Evolutionary conservation across 768 basidiomycete species (phyloP).

Genomic region (Holtermanniella nyarrowii): DNA sequence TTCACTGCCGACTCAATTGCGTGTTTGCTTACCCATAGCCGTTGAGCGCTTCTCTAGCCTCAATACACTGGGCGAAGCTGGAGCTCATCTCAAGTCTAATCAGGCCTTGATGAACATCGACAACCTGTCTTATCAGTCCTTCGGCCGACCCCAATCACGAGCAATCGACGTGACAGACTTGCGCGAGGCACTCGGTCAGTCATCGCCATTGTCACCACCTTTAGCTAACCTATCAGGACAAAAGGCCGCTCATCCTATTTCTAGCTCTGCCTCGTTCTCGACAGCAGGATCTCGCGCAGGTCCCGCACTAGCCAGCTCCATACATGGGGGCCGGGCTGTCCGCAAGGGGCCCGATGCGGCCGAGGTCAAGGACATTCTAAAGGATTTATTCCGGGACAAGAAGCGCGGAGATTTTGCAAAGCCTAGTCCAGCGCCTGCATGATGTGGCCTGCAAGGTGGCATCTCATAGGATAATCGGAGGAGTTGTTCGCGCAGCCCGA

Average conservation of each 20-base stretch:
- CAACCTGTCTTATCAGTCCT: conserved; percentile 75
- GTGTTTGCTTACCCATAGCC: conserved; percentile 13
- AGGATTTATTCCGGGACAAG: conserved; percentile 38
- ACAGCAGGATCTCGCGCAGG: not conserved
- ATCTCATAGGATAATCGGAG: no score
- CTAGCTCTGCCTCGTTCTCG: not conserved
- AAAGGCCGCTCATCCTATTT: not conserved
- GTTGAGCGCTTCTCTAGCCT: conserved; percentile 25
- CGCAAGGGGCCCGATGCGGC: not conserved
- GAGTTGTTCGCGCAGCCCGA: no score
- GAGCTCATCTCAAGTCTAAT: not conserved
- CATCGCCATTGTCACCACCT: not conserved
- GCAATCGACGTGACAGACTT: conserved; percentile 80
- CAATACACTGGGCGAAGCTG: not conserved
- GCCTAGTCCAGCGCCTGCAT: no score
- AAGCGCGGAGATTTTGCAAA: no score
- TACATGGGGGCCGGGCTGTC: not conserved
- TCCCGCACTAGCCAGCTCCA: not conserved
- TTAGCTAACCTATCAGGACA: not conserved
- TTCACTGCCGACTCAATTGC: conserved; percentile 37
- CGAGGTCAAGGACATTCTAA: conserved; percentile 33
- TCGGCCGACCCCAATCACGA: conserved; percentile 58
- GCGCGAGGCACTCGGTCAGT: conserved; percentile 58
- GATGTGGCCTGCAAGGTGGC: no score
- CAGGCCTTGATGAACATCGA: conserved; percentile 68